A percentile compares a stretch with the other conserved stretches of the same genome.
Evolutionary conservation across 2,329 filamentous ascomycete species (phyloP).

Genomic region (Tolypocladium inflatum): DNA sequence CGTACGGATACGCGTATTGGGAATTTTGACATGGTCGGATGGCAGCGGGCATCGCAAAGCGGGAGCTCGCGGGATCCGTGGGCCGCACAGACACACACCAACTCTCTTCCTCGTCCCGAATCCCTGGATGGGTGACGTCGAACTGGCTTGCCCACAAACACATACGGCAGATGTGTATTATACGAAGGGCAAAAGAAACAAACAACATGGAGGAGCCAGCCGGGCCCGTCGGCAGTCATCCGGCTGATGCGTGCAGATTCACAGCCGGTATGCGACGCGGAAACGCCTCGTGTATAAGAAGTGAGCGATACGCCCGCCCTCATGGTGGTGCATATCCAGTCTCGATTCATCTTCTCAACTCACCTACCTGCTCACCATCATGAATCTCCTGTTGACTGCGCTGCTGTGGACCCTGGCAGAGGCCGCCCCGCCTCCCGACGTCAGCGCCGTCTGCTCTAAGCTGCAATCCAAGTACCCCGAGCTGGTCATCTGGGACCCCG

Average conservation of each 20-base stretch:
- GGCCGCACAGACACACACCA: not conserved
- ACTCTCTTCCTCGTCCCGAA: not conserved
- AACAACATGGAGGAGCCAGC: not conserved
- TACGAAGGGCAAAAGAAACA: not conserved
- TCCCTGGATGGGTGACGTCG: not conserved
- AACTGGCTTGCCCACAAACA: not conserved
- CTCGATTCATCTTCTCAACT: not conserved
- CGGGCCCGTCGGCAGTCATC: not conserved
- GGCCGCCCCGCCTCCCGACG: not conserved
- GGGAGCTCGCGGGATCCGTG: not conserved
- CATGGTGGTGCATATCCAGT: not conserved
- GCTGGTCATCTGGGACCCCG: conserved; percentile 9
- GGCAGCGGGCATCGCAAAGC: not conserved
- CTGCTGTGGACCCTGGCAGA: not conserved
- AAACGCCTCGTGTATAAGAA: not conserved
- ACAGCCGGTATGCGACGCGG: not conserved
- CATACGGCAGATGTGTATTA: not conserved
- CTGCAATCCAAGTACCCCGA: conserved; percentile 5
- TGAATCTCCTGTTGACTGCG: not conserved
- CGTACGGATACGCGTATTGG: not conserved
- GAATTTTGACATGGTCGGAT: not conserved
- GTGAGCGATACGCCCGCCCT: not conserved
- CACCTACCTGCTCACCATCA: not conserved
- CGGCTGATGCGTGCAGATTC: not conserved
- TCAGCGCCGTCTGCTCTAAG: conserved; percentile 5